phyloP scores from a whole-genome alignment of 352 stramenopile species.

The Elongisporangium prolatum region DNA sequence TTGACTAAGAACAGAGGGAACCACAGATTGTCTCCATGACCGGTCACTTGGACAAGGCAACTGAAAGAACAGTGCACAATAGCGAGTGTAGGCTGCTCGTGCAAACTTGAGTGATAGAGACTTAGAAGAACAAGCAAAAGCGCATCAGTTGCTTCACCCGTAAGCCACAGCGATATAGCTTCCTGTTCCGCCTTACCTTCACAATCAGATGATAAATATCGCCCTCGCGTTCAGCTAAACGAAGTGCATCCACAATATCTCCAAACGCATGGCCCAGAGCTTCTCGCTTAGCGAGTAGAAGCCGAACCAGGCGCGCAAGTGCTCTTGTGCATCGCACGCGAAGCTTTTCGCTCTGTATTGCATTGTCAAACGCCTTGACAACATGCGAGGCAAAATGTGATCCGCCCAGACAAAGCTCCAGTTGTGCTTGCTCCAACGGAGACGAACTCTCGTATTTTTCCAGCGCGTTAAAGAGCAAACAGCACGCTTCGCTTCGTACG shows the following conservation, averaged over 20 bases:
- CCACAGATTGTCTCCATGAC: slow-evolving; percentile 25
- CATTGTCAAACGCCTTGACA: slow-evolving; percentile 13
- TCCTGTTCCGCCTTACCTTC: slow-evolving; percentile 19
- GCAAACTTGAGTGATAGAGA: no score
- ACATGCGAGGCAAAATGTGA: slow-evolving; percentile 13
- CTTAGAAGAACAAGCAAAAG: no score
- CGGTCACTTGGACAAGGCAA: slow-evolving; percentile 9
- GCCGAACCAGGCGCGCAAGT: slow-evolving; percentile 27
- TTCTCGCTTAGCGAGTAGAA: slow-evolving; percentile 18
- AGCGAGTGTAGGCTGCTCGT: no score
- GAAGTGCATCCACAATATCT: slow-evolving; percentile 21
- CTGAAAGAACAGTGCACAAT: not conserved
- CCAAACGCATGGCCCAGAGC: slow-evolving; percentile 22
- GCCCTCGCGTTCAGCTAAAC: slow-evolving; percentile 16
- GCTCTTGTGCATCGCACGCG: slow-evolving; percentile 14
- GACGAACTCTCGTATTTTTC: slow-evolving; percentile 12
- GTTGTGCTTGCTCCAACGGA: slow-evolving; percentile 9
- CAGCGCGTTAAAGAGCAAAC: slow-evolving; percentile 22
- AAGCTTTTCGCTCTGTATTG: slow-evolving; percentile 27
- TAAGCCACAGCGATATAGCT: no score
- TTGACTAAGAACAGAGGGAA: slow-evolving; percentile 33
- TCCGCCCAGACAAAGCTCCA: slow-evolving; percentile 16
- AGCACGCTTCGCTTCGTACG: slow-evolving; percentile 41
- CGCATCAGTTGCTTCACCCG: no score
- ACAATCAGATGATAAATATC: slow-evolving; percentile 34